Conservation (phyloP, 305 asterid species). For the Plantago coronopus region DNA sequence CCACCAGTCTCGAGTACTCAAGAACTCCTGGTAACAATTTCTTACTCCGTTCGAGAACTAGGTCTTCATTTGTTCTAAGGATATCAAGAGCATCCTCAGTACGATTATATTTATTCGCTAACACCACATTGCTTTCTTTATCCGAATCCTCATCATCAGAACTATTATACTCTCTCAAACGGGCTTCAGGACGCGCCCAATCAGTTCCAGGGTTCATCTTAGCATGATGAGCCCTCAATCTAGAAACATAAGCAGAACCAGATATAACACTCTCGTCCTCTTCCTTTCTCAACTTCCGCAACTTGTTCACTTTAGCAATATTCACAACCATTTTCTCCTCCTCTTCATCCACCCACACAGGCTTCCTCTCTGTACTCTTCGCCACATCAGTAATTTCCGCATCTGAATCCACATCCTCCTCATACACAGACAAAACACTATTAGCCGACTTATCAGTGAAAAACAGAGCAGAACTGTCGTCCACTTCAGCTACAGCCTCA, state of each 20-base stretch:
- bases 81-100: slow-evolving; percentile 38
- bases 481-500: slow-evolving; percentile 34
- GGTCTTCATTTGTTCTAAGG: slow-evolving; percentile 63
- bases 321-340: slow-evolving; percentile 63
- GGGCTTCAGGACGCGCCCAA: slow-evolving; percentile 65
- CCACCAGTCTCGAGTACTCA: slow-evolving; percentile 67
- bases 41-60: slow-evolving; percentile 43
- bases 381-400: slow-evolving; percentile 24
- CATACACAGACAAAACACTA: slow-evolving; percentile 53
- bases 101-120: slow-evolving; percentile 32
- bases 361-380: slow-evolving; percentile 38
- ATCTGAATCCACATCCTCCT: slow-evolving; percentile 39
- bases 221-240: slow-evolving; percentile 81
- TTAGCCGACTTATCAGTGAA: slow-evolving; percentile 61
- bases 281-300: slow-evolving; percentile 74
- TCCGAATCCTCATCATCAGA: slow-evolving; percentile 67
- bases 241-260: slow-evolving; percentile 57
- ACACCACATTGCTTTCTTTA: slow-evolving; percentile 36
- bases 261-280: slow-evolving; percentile 66
- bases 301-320: slow-evolving; percentile 67
- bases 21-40: slow-evolving; percentile 68
- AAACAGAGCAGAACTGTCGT: slow-evolving; percentile 46
- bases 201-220: slow-evolving; percentile 85
- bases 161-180: slow-evolving; percentile 24
- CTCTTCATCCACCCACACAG: slow-evolving; percentile 83